These are phyloP conservation scores for Arthroderma sp. DNA, from an alignment of 2,329 filamentous ascomycete genomes.

Conservation along the genomic window DNA sequence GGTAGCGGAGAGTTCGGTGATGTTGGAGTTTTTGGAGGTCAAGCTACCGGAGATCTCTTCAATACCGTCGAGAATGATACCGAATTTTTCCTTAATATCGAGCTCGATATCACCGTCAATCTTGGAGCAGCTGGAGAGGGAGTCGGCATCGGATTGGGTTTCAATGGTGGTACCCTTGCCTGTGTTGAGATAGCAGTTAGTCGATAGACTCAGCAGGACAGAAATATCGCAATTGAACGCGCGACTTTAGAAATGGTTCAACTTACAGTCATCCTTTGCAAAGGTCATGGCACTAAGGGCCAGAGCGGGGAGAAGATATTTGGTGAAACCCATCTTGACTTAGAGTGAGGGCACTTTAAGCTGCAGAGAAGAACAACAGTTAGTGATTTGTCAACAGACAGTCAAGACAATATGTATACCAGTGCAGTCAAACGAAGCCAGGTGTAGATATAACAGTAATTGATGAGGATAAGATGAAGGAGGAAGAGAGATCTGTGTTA, in stretches of 20 bases:
- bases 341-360: slow-evolving; percentile 8
- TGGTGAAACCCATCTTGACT: slow-evolving; percentile 38
- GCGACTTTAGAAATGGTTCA: too few species aligned
- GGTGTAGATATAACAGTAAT: not conserved
- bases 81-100: slow-evolving; percentile 40
- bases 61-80: slow-evolving; percentile 50
- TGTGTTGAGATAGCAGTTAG: not conserved
- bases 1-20: slow-evolving; percentile 50
- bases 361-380: slow-evolving; percentile 20
- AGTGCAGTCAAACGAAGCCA: not conserved
- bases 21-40: slow-evolving; percentile 37
- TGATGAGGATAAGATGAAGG: not conserved
- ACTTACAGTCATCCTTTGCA: slow-evolving; percentile 18
- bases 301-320: slow-evolving; percentile 44
- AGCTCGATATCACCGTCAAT: slow-evolving; percentile 58
- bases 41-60: slow-evolving; percentile 47
- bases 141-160: slow-evolving; percentile 51
- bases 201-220: too few species aligned
- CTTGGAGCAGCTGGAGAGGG: slow-evolving; percentile 52
- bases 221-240: too few species aligned
- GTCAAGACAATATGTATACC: not conserved
- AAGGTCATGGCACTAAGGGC: slow-evolving; percentile 39
- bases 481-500: slow-evolving; percentile 3
- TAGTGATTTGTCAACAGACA: not conserved
- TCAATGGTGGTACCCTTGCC: slow-evolving; percentile 30